phyloP scores from a whole-genome alignment of 2,329 filamentous ascomycete species.

The Monilinia vaccinii-corymbosi region DNA sequence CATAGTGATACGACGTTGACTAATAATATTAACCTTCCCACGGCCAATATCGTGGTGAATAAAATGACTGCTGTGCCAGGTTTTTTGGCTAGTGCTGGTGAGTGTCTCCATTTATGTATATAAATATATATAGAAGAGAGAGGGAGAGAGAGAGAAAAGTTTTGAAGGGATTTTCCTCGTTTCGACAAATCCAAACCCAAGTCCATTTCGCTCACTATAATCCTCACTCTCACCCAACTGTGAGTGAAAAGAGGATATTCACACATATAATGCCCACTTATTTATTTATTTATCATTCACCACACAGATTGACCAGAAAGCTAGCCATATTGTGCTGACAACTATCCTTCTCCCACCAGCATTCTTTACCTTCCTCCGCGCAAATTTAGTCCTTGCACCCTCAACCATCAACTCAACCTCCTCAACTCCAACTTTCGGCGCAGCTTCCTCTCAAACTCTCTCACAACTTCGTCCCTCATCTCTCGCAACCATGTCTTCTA shows the following conservation, averaged over 20 bases:
- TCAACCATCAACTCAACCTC: slow-evolving; percentile 42
- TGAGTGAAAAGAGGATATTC: neutral
- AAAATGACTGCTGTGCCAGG: slow-evolving; percentile 47
- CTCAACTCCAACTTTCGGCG: slow-evolving; percentile 55
- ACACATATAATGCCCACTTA: too few species aligned
- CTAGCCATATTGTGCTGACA: slow-evolving; percentile 4
- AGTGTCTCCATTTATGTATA: slow-evolving; percentile 27
- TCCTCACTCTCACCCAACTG: neutral
- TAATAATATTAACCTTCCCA: neutral
- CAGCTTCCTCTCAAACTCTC: slow-evolving; percentile 36
- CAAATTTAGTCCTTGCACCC: slow-evolving; percentile 63
- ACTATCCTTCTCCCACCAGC: slow-evolving; percentile 39
- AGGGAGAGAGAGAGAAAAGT: neutral
- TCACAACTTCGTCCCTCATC: slow-evolving; percentile 32
- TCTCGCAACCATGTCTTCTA: slow-evolving; percentile 31
- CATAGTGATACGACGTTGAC: slow-evolving; percentile 28
- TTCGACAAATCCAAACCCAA: neutral
- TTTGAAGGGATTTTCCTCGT: neutral
- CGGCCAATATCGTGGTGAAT: slow-evolving; percentile 35
- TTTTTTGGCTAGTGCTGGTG: slow-evolving; percentile 51
- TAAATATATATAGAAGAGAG: neutral
- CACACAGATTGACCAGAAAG: neutral
- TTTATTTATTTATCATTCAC: neutral
- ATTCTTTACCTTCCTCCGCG: slow-evolving; percentile 74
- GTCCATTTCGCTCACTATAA: neutral